Conservation (phyloP, 805 yeast species). For the Candida anglica region DNA sequence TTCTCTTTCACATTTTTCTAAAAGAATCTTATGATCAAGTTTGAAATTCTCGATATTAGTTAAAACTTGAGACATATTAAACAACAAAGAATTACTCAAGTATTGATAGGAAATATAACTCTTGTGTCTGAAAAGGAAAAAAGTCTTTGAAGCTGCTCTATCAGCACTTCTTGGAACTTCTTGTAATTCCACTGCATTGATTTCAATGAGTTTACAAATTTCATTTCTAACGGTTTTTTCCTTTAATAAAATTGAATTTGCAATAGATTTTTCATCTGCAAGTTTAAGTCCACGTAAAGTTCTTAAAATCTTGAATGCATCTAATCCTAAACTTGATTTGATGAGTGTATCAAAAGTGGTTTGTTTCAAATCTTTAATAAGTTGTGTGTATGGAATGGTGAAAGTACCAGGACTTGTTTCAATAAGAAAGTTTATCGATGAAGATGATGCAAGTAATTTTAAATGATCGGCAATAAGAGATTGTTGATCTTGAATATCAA, state of each 20-base stretch:
- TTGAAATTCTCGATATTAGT: conserved; percentile 50
- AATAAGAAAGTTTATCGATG: conserved; percentile 54
- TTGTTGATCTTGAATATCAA: not conserved
- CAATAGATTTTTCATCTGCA: conserved; percentile 80
- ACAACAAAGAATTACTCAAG: conserved; percentile 41
- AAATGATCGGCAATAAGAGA: conserved; percentile 59
- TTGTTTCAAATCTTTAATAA: conserved; percentile 44
- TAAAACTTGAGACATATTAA: conserved; percentile 50
- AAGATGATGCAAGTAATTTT: conserved; percentile 53
- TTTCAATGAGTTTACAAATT: conserved; percentile 58
- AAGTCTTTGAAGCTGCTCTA: conserved; percentile 85
- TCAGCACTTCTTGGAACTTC: conserved; percentile 92
- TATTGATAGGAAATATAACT: conserved; percentile 27
- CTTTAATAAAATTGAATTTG: conserved; percentile 70
- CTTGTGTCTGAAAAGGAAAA: conserved; percentile 73
- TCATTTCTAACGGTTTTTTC: conserved; percentile 74
- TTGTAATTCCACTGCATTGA: conserved; percentile 79
- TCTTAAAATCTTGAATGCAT: conserved; percentile 69
- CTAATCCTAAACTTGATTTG: conserved; percentile 58
- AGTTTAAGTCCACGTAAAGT: conserved; percentile 68
- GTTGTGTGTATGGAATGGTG: conserved; percentile 57
- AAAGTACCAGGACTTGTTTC: conserved; percentile 54
- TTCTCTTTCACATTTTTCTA: conserved; percentile 81
- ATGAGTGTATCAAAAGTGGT: conserved; percentile 54
- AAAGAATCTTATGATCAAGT: conserved; percentile 56